phyloP scores from a whole-genome alignment of 352 stramenopile genomes.

The Phytophthora rubi region DNA sequence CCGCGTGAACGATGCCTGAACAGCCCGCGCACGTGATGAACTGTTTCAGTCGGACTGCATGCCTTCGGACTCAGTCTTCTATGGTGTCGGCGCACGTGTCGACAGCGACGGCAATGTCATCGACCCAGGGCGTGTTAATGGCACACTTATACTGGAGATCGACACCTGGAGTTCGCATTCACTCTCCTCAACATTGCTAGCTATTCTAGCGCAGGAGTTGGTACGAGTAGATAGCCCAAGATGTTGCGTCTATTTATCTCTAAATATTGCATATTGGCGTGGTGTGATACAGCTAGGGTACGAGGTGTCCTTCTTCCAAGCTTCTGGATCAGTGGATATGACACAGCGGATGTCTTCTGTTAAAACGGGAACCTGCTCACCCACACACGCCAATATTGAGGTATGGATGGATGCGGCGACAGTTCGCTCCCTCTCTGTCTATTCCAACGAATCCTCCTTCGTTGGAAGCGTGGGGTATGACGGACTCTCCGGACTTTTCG shows the following conservation, averaged over 20 bases:
- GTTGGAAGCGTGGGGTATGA: slow-evolving; percentile 49
- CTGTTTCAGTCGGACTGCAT: slow-evolving; percentile 45
- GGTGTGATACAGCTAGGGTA: slow-evolving; percentile 41
- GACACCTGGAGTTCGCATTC: slow-evolving; percentile 46
- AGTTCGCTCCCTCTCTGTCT: slow-evolving; percentile 13
- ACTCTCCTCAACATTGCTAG: slow-evolving; percentile 46
- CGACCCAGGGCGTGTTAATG: slow-evolving; percentile 40
- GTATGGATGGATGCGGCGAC: slow-evolving; percentile 21
- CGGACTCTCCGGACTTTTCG: slow-evolving; percentile 48
- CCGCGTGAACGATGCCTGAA: slow-evolving; percentile 39
- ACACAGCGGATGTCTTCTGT: slow-evolving; percentile 55
- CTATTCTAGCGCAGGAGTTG: slow-evolving; percentile 59
- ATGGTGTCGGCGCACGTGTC: slow-evolving; percentile 43
- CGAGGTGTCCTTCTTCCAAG: slow-evolving; percentile 45
- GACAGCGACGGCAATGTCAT: slow-evolving; percentile 32
- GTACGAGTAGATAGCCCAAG: slow-evolving; percentile 16
- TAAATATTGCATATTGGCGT: neutral
- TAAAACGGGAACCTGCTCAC: slow-evolving; percentile 30
- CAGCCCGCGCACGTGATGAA: slow-evolving; percentile 18
- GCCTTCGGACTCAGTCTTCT: slow-evolving; percentile 32
- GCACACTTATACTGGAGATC: slow-evolving; percentile 55
- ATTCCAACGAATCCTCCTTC: slow-evolving; percentile 46
- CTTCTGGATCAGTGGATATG: slow-evolving; percentile 18
- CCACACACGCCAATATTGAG: slow-evolving; percentile 43
- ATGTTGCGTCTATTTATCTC: neutral